A percentile compares a stretch with the other conserved stretches of the same genome.
These are phyloP conservation scores for Lenwebbia sp. DNA, from an alignment of 345 rosid genomes.

Conservation along the genomic window DNA sequence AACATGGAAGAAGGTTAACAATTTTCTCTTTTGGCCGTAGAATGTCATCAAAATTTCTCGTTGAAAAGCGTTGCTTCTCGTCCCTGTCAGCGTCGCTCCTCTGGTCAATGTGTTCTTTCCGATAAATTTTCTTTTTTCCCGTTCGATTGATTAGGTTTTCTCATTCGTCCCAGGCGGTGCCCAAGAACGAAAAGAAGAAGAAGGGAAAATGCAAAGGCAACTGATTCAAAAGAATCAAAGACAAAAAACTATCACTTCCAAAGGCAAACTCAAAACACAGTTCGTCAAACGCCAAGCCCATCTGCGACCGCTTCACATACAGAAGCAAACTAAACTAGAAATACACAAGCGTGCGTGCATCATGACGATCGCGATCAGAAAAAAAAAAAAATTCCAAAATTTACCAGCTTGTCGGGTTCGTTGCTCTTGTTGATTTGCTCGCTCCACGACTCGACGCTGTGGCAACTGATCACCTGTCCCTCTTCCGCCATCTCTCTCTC, in stretches of 20 bases:
- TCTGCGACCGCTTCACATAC: not conserved
- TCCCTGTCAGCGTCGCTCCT: not conserved
- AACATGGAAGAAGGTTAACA: not conserved
- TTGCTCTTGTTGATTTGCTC: slow-evolving; percentile 45
- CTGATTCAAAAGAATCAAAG: not conserved
- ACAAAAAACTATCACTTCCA: not conserved
- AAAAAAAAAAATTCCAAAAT: not conserved
- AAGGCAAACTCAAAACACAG: not conserved
- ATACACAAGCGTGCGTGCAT: not conserved
- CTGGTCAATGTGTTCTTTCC: not conserved
- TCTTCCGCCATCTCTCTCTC: slow-evolving; percentile 31
- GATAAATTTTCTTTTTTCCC: not conserved
- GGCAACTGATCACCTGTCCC: slow-evolving; percentile 69
- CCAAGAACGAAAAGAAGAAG: not conserved
- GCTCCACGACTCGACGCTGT: slow-evolving; percentile 54
- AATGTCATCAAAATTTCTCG: not conserved
- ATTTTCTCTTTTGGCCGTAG: too few relatives aligned
- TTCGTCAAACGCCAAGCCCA: not conserved
- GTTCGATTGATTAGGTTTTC: not conserved
- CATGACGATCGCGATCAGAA: not conserved
- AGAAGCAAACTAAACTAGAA: not conserved
- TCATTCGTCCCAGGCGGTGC: not conserved
- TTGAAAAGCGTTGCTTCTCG: not conserved
- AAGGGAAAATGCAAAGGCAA: not conserved
- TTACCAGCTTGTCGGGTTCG: slow-evolving; percentile 64